These are phyloP conservation scores for Calonectria pteridis DNA, from an alignment of 2,329 filamentous ascomycete species.

Conservation along the genomic window DNA sequence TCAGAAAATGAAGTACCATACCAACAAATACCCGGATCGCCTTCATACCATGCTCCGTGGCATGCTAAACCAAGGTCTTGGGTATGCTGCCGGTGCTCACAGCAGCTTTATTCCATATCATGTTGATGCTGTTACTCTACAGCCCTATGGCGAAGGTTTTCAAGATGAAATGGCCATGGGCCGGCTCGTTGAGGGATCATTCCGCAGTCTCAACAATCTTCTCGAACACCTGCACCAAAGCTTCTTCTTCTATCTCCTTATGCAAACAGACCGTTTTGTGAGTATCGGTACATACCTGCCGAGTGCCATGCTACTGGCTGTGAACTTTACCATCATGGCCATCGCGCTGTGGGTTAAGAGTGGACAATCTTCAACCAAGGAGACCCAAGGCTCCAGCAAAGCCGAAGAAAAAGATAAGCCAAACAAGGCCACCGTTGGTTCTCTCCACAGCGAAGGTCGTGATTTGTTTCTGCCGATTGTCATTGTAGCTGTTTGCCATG, in stretches of 20 bases:
- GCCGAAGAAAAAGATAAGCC: conserved; percentile 30
- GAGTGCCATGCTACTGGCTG: conserved; percentile 95
- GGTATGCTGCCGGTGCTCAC: conserved; percentile 90
- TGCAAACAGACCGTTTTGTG: conserved; percentile 92
- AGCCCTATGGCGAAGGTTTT: conserved; percentile 91
- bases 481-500: conserved; percentile 79
- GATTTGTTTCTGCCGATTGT: conserved; percentile 79
- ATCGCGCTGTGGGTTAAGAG: conserved; percentile 95
- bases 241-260: conserved; percentile 98
- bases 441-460: conserved; percentile 63
- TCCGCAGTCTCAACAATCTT: conserved; percentile 94
- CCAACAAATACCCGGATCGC: conserved; percentile 83
- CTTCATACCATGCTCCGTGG: conserved; percentile 90
- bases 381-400: conserved; percentile 35
- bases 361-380: conserved; percentile 64
- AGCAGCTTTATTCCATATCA: conserved; percentile 98
- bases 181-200: conserved; percentile 88
- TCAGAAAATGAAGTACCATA: conserved; percentile 89
- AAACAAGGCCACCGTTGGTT: conserved; percentile 48
- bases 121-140: conserved; percentile 93
- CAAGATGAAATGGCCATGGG: conserved; percentile 98
- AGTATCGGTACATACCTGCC: conserved; percentile 98
- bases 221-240: conserved; percentile 98
- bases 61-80: conserved; percentile 92
- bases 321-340: conserved; percentile 95